Conservation (phyloP, 2,329 filamentous ascomycete species). For the Fusarium sp. region DNA sequence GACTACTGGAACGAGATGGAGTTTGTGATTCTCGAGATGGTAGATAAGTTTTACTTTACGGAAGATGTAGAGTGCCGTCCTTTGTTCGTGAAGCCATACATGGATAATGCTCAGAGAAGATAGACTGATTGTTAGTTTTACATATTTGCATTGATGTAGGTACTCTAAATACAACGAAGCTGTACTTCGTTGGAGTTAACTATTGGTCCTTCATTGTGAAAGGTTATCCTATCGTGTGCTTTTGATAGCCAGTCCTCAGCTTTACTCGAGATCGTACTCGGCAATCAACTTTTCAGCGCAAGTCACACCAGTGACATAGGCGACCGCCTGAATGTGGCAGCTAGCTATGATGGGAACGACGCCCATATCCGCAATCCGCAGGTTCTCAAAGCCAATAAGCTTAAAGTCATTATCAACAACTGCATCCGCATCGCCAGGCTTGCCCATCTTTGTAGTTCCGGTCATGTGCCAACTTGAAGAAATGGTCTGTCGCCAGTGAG, state of each 20-base stretch:
- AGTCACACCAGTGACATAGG: slow-evolving; percentile 64
- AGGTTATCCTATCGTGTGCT: not conserved
- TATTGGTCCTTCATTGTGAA: not conserved
- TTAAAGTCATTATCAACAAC: slow-evolving; percentile 56
- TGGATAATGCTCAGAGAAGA: not conserved
- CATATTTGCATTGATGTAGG: not conserved
- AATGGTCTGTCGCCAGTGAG: slow-evolving; percentile 55
- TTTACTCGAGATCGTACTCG: slow-evolving; percentile 21
- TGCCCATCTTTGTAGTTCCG: slow-evolving; percentile 68
- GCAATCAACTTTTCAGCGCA: slow-evolving; percentile 56
- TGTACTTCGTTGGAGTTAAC: not conserved
- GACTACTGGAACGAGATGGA: not conserved
- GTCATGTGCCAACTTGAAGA: slow-evolving; percentile 66
- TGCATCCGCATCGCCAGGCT: slow-evolving; percentile 50
- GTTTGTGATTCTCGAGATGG: not conserved
- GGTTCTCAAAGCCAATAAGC: slow-evolving; percentile 29
- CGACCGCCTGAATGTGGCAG: slow-evolving; percentile 63
- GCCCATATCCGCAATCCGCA: slow-evolving; percentile 37
- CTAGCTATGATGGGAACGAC: slow-evolving; percentile 53
- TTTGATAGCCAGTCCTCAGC: not conserved
- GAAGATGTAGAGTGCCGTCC: not conserved
- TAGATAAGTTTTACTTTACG: no score
- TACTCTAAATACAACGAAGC: not conserved
- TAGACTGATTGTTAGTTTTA: not conserved
- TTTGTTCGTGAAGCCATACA: not conserved